These are phyloP conservation scores for Guillardia theta DNA, from an alignment of 78 protist species.

Conservation along the genomic window DNA sequence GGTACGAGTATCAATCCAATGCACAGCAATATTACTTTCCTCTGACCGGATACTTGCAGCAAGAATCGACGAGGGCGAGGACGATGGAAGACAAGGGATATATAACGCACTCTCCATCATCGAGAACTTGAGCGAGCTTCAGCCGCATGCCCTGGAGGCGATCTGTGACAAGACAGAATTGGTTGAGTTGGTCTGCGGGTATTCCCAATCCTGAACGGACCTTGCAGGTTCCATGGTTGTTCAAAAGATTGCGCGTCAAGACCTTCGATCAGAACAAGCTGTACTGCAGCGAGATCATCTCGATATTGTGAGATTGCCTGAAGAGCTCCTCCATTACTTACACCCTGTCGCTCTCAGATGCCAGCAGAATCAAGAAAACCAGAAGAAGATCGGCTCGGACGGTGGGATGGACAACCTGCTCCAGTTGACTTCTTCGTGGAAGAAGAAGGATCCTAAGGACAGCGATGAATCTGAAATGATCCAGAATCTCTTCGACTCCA, in stretches of 20 bases:
- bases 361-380: neutral
- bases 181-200: no score
- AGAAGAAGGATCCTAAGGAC: neutral
- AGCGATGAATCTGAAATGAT: conserved; percentile 33
- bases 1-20: no score
- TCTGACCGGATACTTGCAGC: no score
- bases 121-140: conserved; percentile 29
- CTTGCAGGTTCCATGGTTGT: no score
- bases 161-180: neutral
- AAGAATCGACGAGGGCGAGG: conserved; percentile 23
- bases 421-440: neutral
- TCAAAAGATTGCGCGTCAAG: neutral
- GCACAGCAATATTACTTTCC: no score
- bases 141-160: neutral
- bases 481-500: neutral
- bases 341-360: neutral
- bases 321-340: neutral
- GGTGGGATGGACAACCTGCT: conserved; percentile 42
- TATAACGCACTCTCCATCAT: conserved; percentile 24
- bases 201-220: no score
- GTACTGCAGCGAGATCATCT: neutral
- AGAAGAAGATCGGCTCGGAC: neutral
- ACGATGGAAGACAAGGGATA: neutral
- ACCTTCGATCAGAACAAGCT: conserved; percentile 35
- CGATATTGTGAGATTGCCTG: neutral